These are phyloP conservation scores for Rhizoclosmatium sp. DNA, from an alignment of 192 early-diverging fungal species.

Conservation along the genomic window DNA sequence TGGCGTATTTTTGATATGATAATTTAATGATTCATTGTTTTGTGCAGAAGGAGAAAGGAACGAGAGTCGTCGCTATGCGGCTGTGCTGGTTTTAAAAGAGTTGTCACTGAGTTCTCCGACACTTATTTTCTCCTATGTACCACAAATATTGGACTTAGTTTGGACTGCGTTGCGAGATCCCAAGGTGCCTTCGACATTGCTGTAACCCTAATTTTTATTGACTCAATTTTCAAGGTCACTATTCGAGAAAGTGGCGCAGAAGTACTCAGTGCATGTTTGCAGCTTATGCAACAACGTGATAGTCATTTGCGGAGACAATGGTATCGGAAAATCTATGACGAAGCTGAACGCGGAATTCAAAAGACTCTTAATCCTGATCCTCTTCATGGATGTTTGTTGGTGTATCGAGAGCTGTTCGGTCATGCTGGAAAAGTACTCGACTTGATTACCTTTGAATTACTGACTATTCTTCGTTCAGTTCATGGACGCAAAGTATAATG, in stretches of 20 bases:
- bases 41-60: constrained; percentile 70
- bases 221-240: constrained; percentile 51
- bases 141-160: constrained; percentile 82
- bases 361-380: constrained; percentile 74
- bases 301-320: constrained; percentile 64
- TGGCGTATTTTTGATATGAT: neutral
- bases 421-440: constrained; percentile 77
- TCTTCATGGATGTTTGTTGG: constrained; percentile 87
- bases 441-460: neutral
- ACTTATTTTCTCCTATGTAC: constrained; percentile 81
- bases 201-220: neutral
- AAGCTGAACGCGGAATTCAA: constrained; percentile 74
- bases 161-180: constrained; percentile 86
- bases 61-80: constrained; percentile 79
- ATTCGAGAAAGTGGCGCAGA: constrained; percentile 86
- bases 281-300: constrained; percentile 82
- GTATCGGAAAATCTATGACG: constrained; percentile 85
- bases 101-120: constrained; percentile 80
- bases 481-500: constrained; percentile 81
- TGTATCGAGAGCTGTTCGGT: constrained; percentile 78
- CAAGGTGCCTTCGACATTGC: constrained; percentile 48
- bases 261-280: constrained; percentile 77
- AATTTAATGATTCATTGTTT: neutral
- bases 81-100: constrained; percentile 79
- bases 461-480: constrained; percentile 59